Conservation (phyloP, 768 basidiomycete species). For the Podaxis rugospora region DNA sequence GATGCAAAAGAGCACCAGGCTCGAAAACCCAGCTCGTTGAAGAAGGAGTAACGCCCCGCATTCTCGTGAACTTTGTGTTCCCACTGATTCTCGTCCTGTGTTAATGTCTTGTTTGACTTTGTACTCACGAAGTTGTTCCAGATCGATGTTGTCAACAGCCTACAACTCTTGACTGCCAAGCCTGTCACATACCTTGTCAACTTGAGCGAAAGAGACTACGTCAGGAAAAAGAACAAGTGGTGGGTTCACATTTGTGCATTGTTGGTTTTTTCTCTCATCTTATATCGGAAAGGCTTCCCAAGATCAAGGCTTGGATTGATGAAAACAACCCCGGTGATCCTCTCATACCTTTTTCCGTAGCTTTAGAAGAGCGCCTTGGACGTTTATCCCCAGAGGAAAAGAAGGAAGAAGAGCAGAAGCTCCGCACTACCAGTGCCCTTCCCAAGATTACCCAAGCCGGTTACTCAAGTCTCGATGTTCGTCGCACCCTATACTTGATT, state of each 20-base stretch:
- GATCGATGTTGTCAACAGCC: constrained; percentile 88
- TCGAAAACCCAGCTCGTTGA: constrained; percentile 89
- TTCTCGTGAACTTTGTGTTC: constrained; percentile 59
- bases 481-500: constrained; percentile 18
- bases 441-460: constrained; percentile 96
- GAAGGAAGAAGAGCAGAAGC: constrained; percentile 71
- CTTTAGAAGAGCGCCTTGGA: constrained; percentile 87
- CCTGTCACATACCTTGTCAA: constrained; percentile 98
- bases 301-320: constrained; percentile 99
- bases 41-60: constrained; percentile 88
- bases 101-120: neutral
- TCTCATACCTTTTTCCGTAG: constrained; percentile 95
- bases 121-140: constrained; percentile 24
- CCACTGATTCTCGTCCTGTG: constrained; percentile 30
- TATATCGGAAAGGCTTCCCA: constrained; percentile 63
- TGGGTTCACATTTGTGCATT: constrained; percentile 20
- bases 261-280: neutral
- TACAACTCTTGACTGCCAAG: constrained; percentile 92
- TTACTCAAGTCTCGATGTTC: constrained; percentile 79
- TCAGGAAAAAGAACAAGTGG: constrained; percentile 99
- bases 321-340: constrained; percentile 93
- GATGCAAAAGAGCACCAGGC: constrained; percentile 57
- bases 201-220: constrained; percentile 88
- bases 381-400: constrained; percentile 61
- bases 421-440: constrained; percentile 71